phyloP scores from a whole-genome alignment of 2,329 filamentous ascomycete genomes.

The Pseudonectria buxi region DNA sequence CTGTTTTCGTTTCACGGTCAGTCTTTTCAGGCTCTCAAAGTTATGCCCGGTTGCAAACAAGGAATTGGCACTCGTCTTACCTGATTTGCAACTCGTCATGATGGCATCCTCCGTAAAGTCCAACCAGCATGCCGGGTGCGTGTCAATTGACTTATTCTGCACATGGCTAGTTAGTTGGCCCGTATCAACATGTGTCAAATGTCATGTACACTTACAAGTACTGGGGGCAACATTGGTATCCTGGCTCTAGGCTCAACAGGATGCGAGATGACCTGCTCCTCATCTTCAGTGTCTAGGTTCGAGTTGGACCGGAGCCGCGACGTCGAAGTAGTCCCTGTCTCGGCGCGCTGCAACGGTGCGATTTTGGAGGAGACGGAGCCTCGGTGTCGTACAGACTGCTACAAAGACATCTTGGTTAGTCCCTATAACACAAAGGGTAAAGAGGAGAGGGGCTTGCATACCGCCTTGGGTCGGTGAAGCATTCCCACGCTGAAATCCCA shows the following conservation, averaged over 20 bases:
- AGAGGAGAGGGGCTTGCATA: conserved; percentile 38
- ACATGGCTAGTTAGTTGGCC: conserved; percentile 12
- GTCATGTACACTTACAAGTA: conserved; percentile 70
- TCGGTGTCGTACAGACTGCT: conserved; percentile 33
- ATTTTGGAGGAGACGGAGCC: conserved; percentile 48
- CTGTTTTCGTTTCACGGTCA: too few species aligned
- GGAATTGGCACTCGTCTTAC: conserved; percentile 45
- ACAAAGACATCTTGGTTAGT: conserved; percentile 8
- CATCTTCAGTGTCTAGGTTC: conserved; percentile 49
- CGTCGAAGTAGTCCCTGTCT: conserved; percentile 55
- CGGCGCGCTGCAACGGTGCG: conserved; percentile 44
- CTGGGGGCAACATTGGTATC: conserved; percentile 82
- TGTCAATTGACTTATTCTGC: conserved; percentile 74
- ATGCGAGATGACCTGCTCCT: conserved; percentile 61
- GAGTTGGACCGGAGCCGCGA: conserved; percentile 65
- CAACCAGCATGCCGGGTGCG: conserved; percentile 81
- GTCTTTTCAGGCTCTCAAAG: not conserved
- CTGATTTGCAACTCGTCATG: conserved; percentile 84
- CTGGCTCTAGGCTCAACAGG: conserved; percentile 76
- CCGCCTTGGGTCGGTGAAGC: conserved; percentile 83
- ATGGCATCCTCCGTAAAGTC: conserved; percentile 93
- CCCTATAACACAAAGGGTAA: not conserved
- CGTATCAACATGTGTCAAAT: too few species aligned
- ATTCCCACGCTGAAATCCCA: conserved; percentile 99
- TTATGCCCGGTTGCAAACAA: conserved; percentile 5